Conservation (phyloP, 164 flowering plant species). For the Tetracentron sinense region DNA sequence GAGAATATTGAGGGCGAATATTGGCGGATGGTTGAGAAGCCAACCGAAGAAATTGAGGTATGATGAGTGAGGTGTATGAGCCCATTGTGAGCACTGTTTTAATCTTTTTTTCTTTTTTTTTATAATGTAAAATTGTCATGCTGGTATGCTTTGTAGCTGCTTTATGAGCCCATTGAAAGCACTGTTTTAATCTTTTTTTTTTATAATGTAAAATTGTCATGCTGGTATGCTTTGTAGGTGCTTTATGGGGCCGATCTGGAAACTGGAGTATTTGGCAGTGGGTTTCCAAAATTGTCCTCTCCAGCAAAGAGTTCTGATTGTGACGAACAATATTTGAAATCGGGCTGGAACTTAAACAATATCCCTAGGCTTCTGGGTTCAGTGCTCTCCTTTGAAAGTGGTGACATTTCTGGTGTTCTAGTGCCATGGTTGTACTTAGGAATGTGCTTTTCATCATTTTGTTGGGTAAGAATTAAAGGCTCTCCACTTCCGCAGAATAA, state of each 20-base stretch:
- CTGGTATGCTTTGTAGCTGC: slow-evolving; percentile 47
- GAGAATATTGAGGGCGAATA: slow-evolving; percentile 78
- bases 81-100: background rate
- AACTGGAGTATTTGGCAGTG: slow-evolving; percentile 49
- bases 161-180: no score
- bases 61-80: slow-evolving; percentile 3
- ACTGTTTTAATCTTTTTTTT: no score
- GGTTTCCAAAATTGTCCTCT: slow-evolving; percentile 42
- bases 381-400: slow-evolving; percentile 63
- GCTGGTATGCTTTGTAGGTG: no score
- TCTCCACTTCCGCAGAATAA: background rate
- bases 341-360: slow-evolving; percentile 79
- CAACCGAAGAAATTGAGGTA: slow-evolving; percentile 82
- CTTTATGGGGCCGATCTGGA: slow-evolving; percentile 50
- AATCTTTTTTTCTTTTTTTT: background rate
- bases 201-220: no score
- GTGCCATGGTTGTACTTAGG: slow-evolving; percentile 66
- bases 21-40: slow-evolving; percentile 68
- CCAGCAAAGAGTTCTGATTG: slow-evolving; percentile 12
- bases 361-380: slow-evolving; percentile 58
- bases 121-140: no score
- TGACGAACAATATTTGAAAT: slow-evolving; percentile 24
- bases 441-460: slow-evolving; percentile 80
- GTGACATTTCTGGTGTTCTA: slow-evolving; percentile 33
- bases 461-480: slow-evolving; percentile 31